Percentiles rank a stretch among this genome's conserved stretches.
Evolutionary conservation across 352 stramenopile genomes (phyloP).

Genomic region (Blastocystis sp.): DNA sequence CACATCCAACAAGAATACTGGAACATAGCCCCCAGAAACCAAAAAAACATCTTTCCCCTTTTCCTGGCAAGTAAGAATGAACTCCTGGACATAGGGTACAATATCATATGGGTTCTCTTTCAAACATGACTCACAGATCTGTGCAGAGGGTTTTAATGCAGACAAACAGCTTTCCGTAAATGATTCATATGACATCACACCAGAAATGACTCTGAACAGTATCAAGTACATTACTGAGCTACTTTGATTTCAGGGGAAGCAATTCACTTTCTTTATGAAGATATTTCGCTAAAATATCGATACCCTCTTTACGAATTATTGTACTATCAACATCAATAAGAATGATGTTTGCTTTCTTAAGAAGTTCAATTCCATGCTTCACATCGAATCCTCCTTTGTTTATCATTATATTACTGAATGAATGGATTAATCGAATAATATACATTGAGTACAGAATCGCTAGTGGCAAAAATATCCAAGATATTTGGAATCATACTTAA

Average conservation of each 20-base stretch:
- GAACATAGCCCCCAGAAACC: constrained; percentile 26
- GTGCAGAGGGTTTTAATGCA: background rate
- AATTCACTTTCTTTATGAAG: constrained; percentile 19
- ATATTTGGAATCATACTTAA: no score
- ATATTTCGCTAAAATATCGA: constrained; percentile 18
- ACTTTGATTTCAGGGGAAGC: background rate
- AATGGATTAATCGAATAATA: background rate
- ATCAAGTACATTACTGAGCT: background rate
- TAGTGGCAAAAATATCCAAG: no score
- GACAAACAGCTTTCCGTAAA: background rate
- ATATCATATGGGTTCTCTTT: constrained; percentile 15
- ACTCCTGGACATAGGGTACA: background rate
- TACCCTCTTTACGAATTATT: constrained; percentile 37
- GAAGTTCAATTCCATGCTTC: background rate
- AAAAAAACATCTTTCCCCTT: constrained; percentile 11
- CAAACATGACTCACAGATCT: background rate
- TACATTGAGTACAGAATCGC: background rate
- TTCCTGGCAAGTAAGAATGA: background rate
- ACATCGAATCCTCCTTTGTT: background rate
- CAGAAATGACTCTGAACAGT: background rate
- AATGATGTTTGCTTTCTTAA: background rate
- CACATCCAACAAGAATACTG: background rate
- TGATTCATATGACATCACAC: background rate
- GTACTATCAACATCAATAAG: constrained; percentile 49
- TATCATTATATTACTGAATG: background rate